phyloP scores from a whole-genome alignment of 2,329 filamentous ascomycete genomes.

The Ophiostoma novo-ulmi region DNA sequence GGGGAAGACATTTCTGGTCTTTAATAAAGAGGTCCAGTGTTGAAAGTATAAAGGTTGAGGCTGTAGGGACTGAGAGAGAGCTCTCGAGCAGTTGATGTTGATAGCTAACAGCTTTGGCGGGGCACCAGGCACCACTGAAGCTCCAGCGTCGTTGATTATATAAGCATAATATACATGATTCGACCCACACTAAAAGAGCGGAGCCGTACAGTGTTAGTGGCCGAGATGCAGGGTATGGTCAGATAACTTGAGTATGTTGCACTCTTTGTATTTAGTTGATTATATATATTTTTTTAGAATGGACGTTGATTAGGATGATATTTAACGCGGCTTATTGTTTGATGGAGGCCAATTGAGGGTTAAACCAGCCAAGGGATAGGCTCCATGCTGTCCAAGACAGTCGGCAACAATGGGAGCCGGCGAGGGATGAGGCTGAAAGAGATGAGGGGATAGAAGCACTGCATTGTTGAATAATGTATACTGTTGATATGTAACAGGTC shows the following conservation, averaged over 20 bases:
- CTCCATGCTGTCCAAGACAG: too few species aligned
- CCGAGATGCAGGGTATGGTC: background rate
- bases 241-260: background rate
- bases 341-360: too few species aligned
- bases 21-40: background rate
- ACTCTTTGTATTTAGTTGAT: background rate
- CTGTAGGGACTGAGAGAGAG: background rate
- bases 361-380: too few species aligned
- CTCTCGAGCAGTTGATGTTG: background rate
- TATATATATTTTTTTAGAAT: too few species aligned
- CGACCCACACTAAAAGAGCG: background rate
- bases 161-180: background rate
- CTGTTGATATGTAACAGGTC: too few species aligned
- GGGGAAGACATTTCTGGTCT: slow-evolving; percentile 4
- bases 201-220: background rate
- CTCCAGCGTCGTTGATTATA: background rate
- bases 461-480: too few species aligned
- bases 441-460: too few species aligned
- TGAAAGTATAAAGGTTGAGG: background rate
- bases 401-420: too few species aligned
- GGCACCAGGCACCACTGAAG: slow-evolving; percentile 1
- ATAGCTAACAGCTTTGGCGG: background rate
- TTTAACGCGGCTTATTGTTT: too few species aligned
- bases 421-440: too few species aligned
- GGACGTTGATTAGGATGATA: too few species aligned